phyloP scores from a whole-genome alignment of 768 basidiomycete genomes.

The Lentinula boryana region DNA sequence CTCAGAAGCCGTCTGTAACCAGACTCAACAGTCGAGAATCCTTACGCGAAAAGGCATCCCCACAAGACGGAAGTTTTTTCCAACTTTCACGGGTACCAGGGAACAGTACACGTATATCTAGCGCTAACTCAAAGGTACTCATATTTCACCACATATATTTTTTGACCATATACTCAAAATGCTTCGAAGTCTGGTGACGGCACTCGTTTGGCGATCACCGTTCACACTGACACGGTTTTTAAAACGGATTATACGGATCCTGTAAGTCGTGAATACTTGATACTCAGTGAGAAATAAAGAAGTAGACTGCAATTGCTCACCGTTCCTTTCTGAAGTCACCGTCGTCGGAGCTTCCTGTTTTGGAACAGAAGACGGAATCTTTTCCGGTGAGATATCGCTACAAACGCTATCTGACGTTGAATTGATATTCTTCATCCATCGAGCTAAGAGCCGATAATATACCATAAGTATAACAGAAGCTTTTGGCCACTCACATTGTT shows the following conservation, averaged over 20 bases:
- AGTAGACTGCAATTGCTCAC: not conserved
- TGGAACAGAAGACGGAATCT: not conserved
- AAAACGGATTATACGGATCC: constrained; percentile 24
- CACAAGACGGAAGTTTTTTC: constrained; percentile 26
- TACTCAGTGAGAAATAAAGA: not conserved
- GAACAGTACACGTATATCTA: not conserved
- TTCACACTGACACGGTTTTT: constrained; percentile 27
- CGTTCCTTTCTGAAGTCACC: not conserved
- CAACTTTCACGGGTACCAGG: constrained; percentile 26
- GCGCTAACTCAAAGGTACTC: not conserved
- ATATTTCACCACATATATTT: not conserved
- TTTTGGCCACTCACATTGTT: no score
- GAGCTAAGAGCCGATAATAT: not conserved
- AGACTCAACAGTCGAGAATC: constrained; percentile 44
- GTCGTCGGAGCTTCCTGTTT: not conserved
- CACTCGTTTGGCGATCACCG: constrained; percentile 17
- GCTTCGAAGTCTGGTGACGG: not conserved
- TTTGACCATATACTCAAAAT: not conserved
- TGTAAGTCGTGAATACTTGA: not conserved
- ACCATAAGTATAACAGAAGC: no score
- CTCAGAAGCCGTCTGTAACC: not conserved
- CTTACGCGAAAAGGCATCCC: constrained; percentile 33
- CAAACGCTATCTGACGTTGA: not conserved
- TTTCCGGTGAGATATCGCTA: not conserved
- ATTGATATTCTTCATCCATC: not conserved